Percentiles rank a stretch among this genome's conserved stretches.
These are phyloP conservation scores for Suillus clintonianus DNA, from an alignment of 768 basidiomycete species.

Conservation along the genomic window DNA sequence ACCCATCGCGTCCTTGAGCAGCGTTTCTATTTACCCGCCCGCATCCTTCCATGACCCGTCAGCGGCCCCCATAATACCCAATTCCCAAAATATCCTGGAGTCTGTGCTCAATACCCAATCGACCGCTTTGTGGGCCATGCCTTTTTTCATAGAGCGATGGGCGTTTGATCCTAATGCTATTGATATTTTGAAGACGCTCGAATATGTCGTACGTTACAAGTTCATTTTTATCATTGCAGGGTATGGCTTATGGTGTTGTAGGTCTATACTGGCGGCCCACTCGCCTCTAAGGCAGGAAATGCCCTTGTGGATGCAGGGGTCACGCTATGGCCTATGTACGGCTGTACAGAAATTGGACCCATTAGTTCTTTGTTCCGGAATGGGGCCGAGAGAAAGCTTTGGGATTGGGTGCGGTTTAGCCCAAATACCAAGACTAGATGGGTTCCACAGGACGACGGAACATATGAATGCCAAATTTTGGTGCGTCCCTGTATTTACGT, in stretches of 20 bases:
- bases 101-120: conserved; percentile 30
- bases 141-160: conserved; percentile 42
- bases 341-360: conserved; percentile 32
- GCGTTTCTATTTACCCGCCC: conserved; percentile 28
- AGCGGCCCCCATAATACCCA: conserved; percentile 36
- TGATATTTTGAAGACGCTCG: conserved; percentile 23
- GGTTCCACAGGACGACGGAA: conserved; percentile 32
- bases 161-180: conserved; percentile 23
- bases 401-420: conserved; percentile 37
- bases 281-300: conserved; percentile 37
- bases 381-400: conserved; percentile 22
- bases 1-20: conserved; percentile 18
- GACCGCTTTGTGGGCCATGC: conserved; percentile 36
- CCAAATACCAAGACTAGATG: conserved; percentile 24
- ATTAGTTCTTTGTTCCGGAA: conserved; percentile 3
- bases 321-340: conserved; percentile 34
- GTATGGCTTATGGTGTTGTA: conserved; percentile 8
- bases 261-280: conserved; percentile 39
- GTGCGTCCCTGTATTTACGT: conserved; percentile 20
- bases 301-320: conserved; percentile 34
- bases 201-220: conserved; percentile 24
- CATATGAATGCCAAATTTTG: conserved; percentile 40
- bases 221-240: too few relatives aligned
- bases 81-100: conserved; percentile 41
- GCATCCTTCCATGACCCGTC: conserved; percentile 16